A percentile compares a stretch with the other conserved stretches of the same genome.
phyloP scores from a whole-genome alignment of 2,329 filamentous ascomycete species.

The Clathrospora elynae region DNA sequence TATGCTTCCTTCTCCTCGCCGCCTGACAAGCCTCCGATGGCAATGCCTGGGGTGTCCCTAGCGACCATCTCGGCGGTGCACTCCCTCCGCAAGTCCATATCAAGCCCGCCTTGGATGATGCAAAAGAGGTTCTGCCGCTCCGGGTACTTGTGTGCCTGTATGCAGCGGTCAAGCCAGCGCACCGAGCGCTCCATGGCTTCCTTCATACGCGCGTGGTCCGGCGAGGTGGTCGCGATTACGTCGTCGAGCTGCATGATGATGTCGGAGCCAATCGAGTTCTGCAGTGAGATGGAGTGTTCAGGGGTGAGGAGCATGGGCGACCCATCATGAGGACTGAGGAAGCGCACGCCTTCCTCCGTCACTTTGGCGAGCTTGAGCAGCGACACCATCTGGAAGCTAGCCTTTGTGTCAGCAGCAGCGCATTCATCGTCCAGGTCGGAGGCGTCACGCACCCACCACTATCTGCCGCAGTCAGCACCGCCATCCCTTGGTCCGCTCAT shows the following conservation, averaged over 20 bases:
- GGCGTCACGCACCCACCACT: constrained; percentile 52
- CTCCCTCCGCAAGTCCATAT: constrained; percentile 80
- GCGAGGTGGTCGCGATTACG: constrained; percentile 93
- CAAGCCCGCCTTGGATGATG: constrained; percentile 95
- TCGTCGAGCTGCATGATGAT: constrained; percentile 99
- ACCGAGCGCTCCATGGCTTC: constrained; percentile 95
- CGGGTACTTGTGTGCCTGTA: constrained; percentile 83
- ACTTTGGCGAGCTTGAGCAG: constrained; percentile 90
- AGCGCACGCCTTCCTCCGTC: constrained; percentile 93
- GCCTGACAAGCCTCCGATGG: constrained; percentile 91
- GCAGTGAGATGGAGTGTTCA: constrained; percentile 92
- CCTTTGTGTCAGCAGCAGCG: constrained; percentile 33
- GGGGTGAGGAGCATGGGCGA: constrained; percentile 95
- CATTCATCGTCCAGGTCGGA: constrained; percentile 19
- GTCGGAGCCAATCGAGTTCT: constrained; percentile 96
- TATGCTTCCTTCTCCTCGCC: constrained; percentile 94
- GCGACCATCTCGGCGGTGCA: constrained; percentile 88
- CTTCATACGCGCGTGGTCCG: constrained; percentile 82
- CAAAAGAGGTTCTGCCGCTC: constrained; percentile 92
- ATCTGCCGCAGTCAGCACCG: constrained; percentile 46
- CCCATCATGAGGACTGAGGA: constrained; percentile 94
- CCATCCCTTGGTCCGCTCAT: neutral
- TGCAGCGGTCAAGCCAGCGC: constrained; percentile 94
- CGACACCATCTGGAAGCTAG: constrained; percentile 98
- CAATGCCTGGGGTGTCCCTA: constrained; percentile 91